Evolutionary conservation across 768 basidiomycete species (phyloP).

Genomic region (Kwoniella bestiolae): DNA sequence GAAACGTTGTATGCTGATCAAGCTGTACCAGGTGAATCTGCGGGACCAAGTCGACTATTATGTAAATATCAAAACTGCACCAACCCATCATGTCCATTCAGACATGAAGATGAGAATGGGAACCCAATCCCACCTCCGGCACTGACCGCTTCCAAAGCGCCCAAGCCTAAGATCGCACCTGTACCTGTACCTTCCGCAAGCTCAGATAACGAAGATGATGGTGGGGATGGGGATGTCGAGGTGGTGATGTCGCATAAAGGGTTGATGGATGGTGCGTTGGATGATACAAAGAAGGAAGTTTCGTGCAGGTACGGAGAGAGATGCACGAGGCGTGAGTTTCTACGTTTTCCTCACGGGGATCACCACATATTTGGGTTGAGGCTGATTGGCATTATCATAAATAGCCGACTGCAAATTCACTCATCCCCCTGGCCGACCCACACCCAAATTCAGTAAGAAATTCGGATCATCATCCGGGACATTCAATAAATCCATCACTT

Average conservation of each 20-base stretch:
- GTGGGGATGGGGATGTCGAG: slow-evolving; percentile 48
- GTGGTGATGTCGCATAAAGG: slow-evolving; percentile 48
- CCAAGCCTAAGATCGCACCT: slow-evolving; percentile 17
- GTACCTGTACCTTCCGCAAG: slow-evolving; percentile 12
- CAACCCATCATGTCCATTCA: slow-evolving; percentile 56
- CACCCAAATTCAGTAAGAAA: slow-evolving; percentile 30
- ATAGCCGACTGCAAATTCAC: slow-evolving; percentile 79
- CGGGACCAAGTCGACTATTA: slow-evolving; percentile 48
- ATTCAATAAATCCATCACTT: slow-evolving; percentile 19
- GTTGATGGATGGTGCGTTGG: slow-evolving; percentile 50
- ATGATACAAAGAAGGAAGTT: slow-evolving; percentile 35
- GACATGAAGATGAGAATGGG: slow-evolving; percentile 56
- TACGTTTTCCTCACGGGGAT: background rate
- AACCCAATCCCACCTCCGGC: slow-evolving; percentile 56
- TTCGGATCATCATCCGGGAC: background rate
- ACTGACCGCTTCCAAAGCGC: slow-evolving; percentile 42
- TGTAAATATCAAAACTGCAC: slow-evolving; percentile 58
- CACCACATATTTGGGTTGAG: too few relatives aligned
- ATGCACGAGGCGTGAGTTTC: slow-evolving; percentile 69
- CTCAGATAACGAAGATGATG: slow-evolving; percentile 43
- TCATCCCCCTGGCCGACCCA: slow-evolving; percentile 68
- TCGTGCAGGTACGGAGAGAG: slow-evolving; percentile 81
- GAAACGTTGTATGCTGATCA: too few relatives aligned
- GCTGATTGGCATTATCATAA: background rate
- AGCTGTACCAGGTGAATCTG: slow-evolving; percentile 49